Evolutionary conservation across 2,329 filamentous ascomycete species (phyloP).

Genomic region (Bipolaris cookei): DNA sequence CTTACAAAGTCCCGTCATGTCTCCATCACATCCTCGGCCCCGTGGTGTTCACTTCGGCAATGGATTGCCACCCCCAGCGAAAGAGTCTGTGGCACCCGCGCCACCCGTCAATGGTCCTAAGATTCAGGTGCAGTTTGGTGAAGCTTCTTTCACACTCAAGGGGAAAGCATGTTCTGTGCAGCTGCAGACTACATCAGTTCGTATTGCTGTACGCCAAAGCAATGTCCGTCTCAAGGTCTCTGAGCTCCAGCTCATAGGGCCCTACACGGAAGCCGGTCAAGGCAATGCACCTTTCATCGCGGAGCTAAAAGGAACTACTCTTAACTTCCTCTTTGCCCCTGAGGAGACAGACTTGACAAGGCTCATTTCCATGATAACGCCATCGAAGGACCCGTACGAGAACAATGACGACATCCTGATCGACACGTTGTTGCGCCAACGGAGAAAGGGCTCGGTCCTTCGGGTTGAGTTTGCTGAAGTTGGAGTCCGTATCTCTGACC

Average conservation of each 20-base stretch:
- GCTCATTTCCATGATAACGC: slow-evolving; percentile 84
- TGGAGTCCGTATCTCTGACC: slow-evolving; percentile 66
- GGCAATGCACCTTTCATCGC: slow-evolving; percentile 67
- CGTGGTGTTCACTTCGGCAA: slow-evolving; percentile 66
- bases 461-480: slow-evolving; percentile 71
- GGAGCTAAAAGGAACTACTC: slow-evolving; percentile 69
- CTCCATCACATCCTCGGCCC: slow-evolving; percentile 40
- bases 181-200: slow-evolving; percentile 80
- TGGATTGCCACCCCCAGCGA: slow-evolving; percentile 38
- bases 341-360: slow-evolving; percentile 81
- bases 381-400: slow-evolving; percentile 88
- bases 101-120: slow-evolving; percentile 57
- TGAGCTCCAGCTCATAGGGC: slow-evolving; percentile 76
- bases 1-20: slow-evolving; percentile 42
- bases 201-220: slow-evolving; percentile 76
- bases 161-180: slow-evolving; percentile 77
- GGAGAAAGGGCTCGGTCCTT: slow-evolving; percentile 83
- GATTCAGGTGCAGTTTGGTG: slow-evolving; percentile 76
- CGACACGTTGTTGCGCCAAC: slow-evolving; percentile 84
- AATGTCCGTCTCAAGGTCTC: slow-evolving; percentile 76
- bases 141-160: slow-evolving; percentile 75
- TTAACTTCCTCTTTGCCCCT: slow-evolving; percentile 74
- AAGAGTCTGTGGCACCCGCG: slow-evolving; percentile 22
- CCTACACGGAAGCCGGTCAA: slow-evolving; percentile 62
- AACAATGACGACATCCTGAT: slow-evolving; percentile 93